Evolutionary conservation across 2,329 filamentous ascomycete species (phyloP).

Genomic region (Aspergillus piperis): DNA sequence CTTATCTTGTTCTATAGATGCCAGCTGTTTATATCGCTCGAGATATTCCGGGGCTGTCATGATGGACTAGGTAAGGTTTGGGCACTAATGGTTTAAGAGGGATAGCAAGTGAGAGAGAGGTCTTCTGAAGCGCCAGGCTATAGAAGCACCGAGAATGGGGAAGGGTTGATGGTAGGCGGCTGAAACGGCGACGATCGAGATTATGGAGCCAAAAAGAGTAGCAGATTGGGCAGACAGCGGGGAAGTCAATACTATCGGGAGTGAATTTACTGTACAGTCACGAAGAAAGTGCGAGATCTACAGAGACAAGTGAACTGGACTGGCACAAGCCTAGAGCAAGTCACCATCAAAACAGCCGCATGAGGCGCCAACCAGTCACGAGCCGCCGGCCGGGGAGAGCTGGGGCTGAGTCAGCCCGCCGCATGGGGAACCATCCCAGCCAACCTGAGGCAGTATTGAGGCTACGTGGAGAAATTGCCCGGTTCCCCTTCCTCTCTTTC

Average conservation of each 20-base stretch:
- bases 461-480: conserved; percentile 30
- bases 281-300: not conserved
- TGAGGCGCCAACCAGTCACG: not conserved
- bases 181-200: not conserved
- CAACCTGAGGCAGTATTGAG: not conserved
- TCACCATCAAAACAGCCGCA: not conserved
- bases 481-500: conserved; percentile 9
- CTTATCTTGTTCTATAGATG: conserved; percentile 48
- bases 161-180: not conserved
- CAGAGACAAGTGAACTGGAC: not conserved
- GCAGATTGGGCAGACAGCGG: not conserved
- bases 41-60: conserved; percentile 39
- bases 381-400: conserved; percentile 4
- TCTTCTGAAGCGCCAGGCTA: not conserved
- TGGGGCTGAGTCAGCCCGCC: conserved; percentile 22
- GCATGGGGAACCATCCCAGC: conserved; percentile 17
- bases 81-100: conserved; percentile 5
- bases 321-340: not conserved
- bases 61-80: conserved; percentile 20
- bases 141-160: not conserved
- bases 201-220: not conserved
- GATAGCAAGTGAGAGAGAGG: not conserved
- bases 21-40: conserved; percentile 49
- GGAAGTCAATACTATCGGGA: not conserved
- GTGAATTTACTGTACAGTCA: not conserved